Evolutionary conservation across 306 rosid genomes (phyloP), one percentile per base, ranked within the genome.

Genomic region (Glycine tomentella): DNA sequence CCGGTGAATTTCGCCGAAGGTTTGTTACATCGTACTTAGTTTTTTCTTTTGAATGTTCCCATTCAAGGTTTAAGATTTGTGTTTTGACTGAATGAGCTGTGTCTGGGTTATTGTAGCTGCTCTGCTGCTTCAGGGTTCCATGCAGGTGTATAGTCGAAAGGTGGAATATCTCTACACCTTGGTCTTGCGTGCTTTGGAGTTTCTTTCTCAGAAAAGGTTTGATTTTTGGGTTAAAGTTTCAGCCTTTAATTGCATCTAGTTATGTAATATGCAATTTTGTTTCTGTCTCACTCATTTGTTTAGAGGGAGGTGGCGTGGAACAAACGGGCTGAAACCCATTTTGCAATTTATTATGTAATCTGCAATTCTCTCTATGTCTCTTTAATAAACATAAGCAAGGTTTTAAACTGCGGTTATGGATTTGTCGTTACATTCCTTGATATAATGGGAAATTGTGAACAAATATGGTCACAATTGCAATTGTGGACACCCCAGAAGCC

Each of bases 131-230:
- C 97, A 95, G 84, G 98, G 97, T 73, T 93, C 99, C 40, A 88
- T 96, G 13, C 99, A 96, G 81, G 99, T 96, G 75, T 96, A 96
- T 80, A 92, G 99, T 77, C 86, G 98, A 8, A 96, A 96, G 84
- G 99, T 96, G 57, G 99, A 93, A 65, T 96, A 93, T 80, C 93
- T 96, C 0, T 87, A 96, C 81, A 86, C 90, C 51, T 84, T 96
- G 89, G 98, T 96, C 31, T 45, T 96, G 84, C 98, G 97, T 61
- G 93, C 97, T 72, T 88, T 96, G 82, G 98, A 96, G 88, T 96
- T 93, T 85, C 94, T 96, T 73, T 89, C 99, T 16, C 94, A 88
- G 83, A 93, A 89, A 73, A 93, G 99, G 99, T 96, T 88, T 74
- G 87, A 8, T 82, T 82, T 68, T 77, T 76, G 0, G n/a, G 49